Evolutionary conservation across 106 monocot genomes (phyloP).

Genomic region (Dioscorea zingiberensis): DNA sequence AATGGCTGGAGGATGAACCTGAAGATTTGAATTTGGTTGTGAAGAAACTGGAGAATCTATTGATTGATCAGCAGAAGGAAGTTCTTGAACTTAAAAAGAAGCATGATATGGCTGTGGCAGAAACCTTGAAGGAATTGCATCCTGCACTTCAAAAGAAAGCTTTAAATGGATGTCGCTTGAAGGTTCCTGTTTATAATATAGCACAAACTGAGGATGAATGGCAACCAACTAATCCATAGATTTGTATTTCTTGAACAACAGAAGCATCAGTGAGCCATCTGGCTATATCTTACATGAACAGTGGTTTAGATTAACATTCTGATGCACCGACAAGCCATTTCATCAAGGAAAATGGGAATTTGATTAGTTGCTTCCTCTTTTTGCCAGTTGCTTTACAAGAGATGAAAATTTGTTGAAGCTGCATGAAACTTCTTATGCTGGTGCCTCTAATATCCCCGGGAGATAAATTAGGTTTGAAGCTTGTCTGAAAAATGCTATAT

Average conservation of each 20-base stretch:
- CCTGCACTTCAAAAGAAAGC: slow-evolving; percentile 19
- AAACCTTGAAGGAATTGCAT: slow-evolving; percentile 36
- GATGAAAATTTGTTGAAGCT: not conserved
- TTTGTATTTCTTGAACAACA: not conserved
- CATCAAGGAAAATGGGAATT: not conserved
- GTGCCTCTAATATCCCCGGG: no score
- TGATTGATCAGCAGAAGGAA: slow-evolving; percentile 51
- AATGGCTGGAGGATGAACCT: slow-evolving; percentile 9
- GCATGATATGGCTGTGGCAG: slow-evolving; percentile 33
- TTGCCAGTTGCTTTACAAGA: not conserved
- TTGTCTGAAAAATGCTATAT: not conserved
- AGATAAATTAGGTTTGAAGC: no score
- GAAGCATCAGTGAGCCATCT: not conserved
- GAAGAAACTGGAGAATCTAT: slow-evolving; percentile 22
- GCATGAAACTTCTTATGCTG: no score
- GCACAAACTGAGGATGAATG: not conserved
- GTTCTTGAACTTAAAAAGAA: slow-evolving; percentile 42
- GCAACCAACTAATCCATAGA: not conserved
- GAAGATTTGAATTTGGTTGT: slow-evolving; percentile 14
- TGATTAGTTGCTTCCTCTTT: not conserved
- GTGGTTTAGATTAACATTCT: no score
- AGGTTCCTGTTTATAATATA: slow-evolving; percentile 6
- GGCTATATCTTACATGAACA: not conserved
- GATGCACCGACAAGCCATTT: not conserved
- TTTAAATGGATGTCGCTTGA: slow-evolving; percentile 22